Evolutionary conservation across 1,139 yeast species (phyloP).

Genomic region (Pichia sp.): DNA sequence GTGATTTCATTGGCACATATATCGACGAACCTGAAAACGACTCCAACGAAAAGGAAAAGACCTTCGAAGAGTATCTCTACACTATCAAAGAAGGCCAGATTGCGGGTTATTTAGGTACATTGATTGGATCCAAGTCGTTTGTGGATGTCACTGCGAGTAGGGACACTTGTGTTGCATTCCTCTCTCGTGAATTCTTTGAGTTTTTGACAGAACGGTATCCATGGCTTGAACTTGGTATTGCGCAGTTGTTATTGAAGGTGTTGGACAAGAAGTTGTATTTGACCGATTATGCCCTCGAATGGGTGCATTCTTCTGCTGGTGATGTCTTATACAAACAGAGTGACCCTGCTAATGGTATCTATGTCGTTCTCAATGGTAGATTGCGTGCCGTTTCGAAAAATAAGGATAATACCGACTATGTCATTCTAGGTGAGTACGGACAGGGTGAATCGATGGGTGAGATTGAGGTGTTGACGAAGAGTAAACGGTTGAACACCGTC

Average conservation of each 20-base stretch:
- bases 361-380: constrained; percentile 87
- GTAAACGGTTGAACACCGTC: constrained; percentile 67
- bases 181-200: constrained; percentile 63
- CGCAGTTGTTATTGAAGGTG: constrained; percentile 64
- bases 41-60: constrained; percentile 14
- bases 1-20: constrained; percentile 24
- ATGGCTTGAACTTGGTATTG: constrained; percentile 71
- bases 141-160: constrained; percentile 62
- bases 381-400: constrained; percentile 55
- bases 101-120: constrained; percentile 82
- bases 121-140: constrained; percentile 78
- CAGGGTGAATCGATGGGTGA: constrained; percentile 97
- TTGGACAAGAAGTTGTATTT: constrained; percentile 67
- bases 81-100: constrained; percentile 75
- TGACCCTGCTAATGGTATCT: constrained; percentile 89
- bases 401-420: constrained; percentile 21
- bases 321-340: constrained; percentile 77
- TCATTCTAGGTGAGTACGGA: constrained; percentile 74
- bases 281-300: constrained; percentile 89
- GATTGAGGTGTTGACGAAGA: constrained; percentile 88
- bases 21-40: constrained; percentile 24
- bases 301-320: constrained; percentile 92
- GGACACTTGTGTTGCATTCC: constrained; percentile 63
- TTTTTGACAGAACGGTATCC: constrained; percentile 73
- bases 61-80: constrained; percentile 45